Conservation (phyloP, 1,139 yeast species). For the Hansenula sp. region DNA sequence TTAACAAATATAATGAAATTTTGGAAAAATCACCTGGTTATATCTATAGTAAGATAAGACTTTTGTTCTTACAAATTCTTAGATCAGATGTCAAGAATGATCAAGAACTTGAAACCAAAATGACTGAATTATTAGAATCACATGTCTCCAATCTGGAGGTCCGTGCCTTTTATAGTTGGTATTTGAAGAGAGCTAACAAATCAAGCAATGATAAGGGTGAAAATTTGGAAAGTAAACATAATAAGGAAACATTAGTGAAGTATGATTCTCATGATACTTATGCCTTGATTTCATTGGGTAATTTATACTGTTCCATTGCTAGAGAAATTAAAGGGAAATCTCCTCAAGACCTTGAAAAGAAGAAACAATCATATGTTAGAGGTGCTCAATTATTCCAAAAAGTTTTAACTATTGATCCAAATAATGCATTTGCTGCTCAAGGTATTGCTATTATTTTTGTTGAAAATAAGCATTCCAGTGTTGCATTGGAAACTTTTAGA, state of each 20-base stretch:
- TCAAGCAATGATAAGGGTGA: slow-evolving; percentile 34
- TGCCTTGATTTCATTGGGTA: slow-evolving; percentile 87
- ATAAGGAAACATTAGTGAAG: slow-evolving; percentile 77
- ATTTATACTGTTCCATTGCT: slow-evolving; percentile 79
- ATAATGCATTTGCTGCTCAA: slow-evolving; percentile 94
- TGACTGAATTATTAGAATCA: slow-evolving; percentile 48
- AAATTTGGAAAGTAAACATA: slow-evolving; percentile 71
- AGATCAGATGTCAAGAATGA: slow-evolving; percentile 32
- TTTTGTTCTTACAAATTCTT: slow-evolving; percentile 47
- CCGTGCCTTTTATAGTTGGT: slow-evolving; percentile 93
- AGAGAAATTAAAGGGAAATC: slow-evolving; percentile 59
- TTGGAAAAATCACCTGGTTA: slow-evolving; percentile 63
- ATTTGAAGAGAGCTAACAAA: slow-evolving; percentile 54
- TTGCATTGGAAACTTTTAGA: slow-evolving; percentile 83
- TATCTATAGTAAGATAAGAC: slow-evolving; percentile 71
- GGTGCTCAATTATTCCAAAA: slow-evolving; percentile 90
- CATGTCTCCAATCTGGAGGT: slow-evolving; percentile 70
- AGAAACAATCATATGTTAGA: slow-evolving; percentile 73
- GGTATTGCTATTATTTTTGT: slow-evolving; percentile 94
- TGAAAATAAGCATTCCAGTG: slow-evolving; percentile 71
- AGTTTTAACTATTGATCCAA: slow-evolving; percentile 78
- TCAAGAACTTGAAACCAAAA: slow-evolving; percentile 45
- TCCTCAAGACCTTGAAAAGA: slow-evolving; percentile 56
- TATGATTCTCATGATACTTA: slow-evolving; percentile 85
- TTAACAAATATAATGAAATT: slow-evolving; percentile 46